Conservation (phyloP, 352 stramenopile species). For the Phytophthora nicotianae region DNA sequence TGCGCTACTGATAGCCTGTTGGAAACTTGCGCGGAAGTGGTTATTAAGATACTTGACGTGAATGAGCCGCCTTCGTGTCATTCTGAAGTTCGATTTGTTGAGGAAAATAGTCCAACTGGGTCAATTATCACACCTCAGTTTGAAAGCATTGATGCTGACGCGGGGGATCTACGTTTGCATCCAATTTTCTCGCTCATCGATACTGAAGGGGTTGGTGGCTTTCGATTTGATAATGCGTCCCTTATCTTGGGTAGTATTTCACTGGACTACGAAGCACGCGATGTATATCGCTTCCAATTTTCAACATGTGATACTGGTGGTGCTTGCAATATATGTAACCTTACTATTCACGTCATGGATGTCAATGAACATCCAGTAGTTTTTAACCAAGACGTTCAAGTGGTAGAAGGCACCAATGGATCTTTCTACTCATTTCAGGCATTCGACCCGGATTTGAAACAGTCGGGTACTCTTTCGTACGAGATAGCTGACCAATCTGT, state of each 20-base stretch:
- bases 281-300: conserved; percentile 19
- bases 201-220: conserved; percentile 1
- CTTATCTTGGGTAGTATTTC: conserved; percentile 6
- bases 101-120: conserved; percentile 27
- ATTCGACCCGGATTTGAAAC: conserved; percentile 44
- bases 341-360: conserved; percentile 22
- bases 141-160: conserved; percentile 20
- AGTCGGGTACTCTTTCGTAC: conserved; percentile 37
- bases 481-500: conserved; percentile 53
- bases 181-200: conserved; percentile 14
- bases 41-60: conserved; percentile 20
- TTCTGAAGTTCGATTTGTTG: conserved; percentile 17
- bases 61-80: conserved; percentile 30
- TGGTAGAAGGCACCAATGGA: conserved; percentile 43
- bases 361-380: conserved; percentile 33
- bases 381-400: conserved; percentile 19
- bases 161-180: conserved; percentile 3
- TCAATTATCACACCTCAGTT: conserved; percentile 17
- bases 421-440: conserved; percentile 42
- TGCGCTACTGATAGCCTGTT: conserved; percentile 21
- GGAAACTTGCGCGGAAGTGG: conserved; percentile 6
- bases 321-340: conserved; percentile 19
- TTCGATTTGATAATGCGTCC: conserved; percentile 21
- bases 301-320: conserved; percentile 17
- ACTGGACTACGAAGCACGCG: conserved; percentile 23